phyloP scores from a whole-genome alignment of 306 rosid species.

The Nissolia schottii region DNA sequence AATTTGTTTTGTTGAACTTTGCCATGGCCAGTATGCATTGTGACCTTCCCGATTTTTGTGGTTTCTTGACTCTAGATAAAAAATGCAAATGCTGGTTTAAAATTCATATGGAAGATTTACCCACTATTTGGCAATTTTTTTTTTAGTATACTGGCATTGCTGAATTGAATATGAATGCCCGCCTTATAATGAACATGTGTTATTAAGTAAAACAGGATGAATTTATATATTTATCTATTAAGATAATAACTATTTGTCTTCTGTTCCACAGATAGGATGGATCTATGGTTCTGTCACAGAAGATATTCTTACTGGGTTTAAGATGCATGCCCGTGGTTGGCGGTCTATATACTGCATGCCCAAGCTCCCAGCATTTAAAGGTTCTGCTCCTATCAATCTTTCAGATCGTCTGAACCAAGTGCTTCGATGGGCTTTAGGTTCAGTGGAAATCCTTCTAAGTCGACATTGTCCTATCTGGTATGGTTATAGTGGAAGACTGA shows the following conservation, averaged over 20 bases:
- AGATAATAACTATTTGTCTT: conserved; percentile 16
- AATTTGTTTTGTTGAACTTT: not conserved
- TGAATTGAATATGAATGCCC: not conserved
- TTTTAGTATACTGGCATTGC: not conserved
- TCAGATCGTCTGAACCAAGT: conserved; percentile 97
- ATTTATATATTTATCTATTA: not conserved
- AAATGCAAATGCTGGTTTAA: not conserved
- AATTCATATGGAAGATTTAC: not conserved
- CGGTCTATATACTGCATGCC: conserved; percentile 87
- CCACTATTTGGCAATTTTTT: too few species aligned
- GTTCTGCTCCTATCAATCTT: conserved; percentile 92
- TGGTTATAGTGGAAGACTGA: conserved; percentile 79
- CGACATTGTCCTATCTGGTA: conserved; percentile 94
- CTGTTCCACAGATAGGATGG: conserved; percentile 77
- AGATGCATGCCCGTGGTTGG: conserved; percentile 98
- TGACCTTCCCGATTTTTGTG: not conserved
- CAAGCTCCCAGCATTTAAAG: conserved; percentile 79
- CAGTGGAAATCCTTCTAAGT: conserved; percentile 85
- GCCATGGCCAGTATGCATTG: not conserved
- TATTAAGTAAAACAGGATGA: not conserved
- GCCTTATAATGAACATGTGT: not conserved
- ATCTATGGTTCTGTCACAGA: conserved; percentile 94
- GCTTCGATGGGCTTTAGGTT: conserved; percentile 91
- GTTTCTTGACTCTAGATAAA: not conserved
- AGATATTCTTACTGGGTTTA: conserved; percentile 93